Base-by-base conservation (phyloP, 164 flowering plant species). In the Santalum album region DNA sequence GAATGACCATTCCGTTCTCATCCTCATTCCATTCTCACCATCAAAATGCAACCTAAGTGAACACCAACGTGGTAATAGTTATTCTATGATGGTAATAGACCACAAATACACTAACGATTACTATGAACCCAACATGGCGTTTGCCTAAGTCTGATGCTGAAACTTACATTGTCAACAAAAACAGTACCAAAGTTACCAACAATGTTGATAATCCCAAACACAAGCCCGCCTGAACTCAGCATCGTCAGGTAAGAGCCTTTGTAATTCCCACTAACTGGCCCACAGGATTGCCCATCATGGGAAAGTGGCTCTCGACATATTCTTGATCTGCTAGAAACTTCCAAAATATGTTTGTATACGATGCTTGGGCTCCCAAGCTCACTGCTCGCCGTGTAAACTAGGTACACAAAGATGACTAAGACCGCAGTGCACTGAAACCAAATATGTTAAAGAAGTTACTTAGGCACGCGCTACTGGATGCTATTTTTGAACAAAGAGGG, bases 111-210 rank as follows among this genome's bases (percentile, higher is more conserved):
- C n/a, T n/a, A n/a, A n/a, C n/a, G n/a, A n/a, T n/a, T n/a, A n/a
- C n/a, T 29, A 38, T 38, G 17, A 38, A 1, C 42, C n/a, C n/a
- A n/a, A n/a, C n/a, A n/a, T n/a, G n/a, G n/a, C n/a, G n/a, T n/a
- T n/a, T n/a, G n/a, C n/a, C n/a, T n/a, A n/a, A n/a, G n/a, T n/a
- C n/a, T n/a, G 17, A 38, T 15, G 9, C 14, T 15, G 2, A 50
- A 61, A 60, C 85, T 72, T 71, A 86, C 96, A 66, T 87, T 91
- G 63, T 91, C 98, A 32, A 91, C 98, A 62, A 91, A 91, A 60
- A 91, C 96, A 32, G 98, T 91, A 21, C 98, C 98, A 49, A 88
- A 91, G 67, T 88, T 91, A 40, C 98, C 98, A 42, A 86, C 82
- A 29, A 91, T 88, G 76, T 88, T 91, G 69, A 88, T 88, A 23